Conservation (phyloP, 495 filamentous ascomycete genomes). For the Lasiosphaeriaceae sp. region DNA sequence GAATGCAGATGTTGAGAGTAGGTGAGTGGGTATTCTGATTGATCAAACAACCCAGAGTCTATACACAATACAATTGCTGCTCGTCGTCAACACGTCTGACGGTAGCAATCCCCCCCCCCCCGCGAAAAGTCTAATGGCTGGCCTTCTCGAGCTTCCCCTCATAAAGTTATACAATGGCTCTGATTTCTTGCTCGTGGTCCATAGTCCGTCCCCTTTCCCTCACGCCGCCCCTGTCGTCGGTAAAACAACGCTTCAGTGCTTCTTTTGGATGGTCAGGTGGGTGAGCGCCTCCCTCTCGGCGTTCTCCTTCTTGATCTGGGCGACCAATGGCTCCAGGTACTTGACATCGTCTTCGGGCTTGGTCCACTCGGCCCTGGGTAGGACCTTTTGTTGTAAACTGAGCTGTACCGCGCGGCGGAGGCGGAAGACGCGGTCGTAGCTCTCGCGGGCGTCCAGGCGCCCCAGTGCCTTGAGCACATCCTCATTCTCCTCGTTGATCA, state of each 20-base stretch:
- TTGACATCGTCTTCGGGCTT: slow-evolving; percentile 39
- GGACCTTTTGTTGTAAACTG: slow-evolving; percentile 64
- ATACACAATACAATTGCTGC: slow-evolving; percentile 13
- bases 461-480: slow-evolving; percentile 78
- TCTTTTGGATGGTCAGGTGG: slow-evolving; percentile 64
- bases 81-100: not conserved
- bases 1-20: not conserved
- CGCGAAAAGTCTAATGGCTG: not conserved
- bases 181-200: no score
- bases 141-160: not conserved
- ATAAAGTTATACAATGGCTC: not conserved
- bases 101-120: not conserved
- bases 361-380: slow-evolving; percentile 79
- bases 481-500: slow-evolving; percentile 88
- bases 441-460: slow-evolving; percentile 83
- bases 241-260: slow-evolving; percentile 31
- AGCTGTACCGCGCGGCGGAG: slow-evolving; percentile 94
- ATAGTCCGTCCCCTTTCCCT: no score
- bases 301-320: slow-evolving; percentile 61
- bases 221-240: not conserved
- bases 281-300: slow-evolving; percentile 85
- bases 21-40: slow-evolving; percentile 8
- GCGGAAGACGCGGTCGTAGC: slow-evolving; percentile 95
- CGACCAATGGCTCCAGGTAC: slow-evolving; percentile 31
- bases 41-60: slow-evolving; percentile 10